phyloP scores from a whole-genome alignment of 2,329 filamentous ascomycete species.

The Colletotrichum costaricense region DNA sequence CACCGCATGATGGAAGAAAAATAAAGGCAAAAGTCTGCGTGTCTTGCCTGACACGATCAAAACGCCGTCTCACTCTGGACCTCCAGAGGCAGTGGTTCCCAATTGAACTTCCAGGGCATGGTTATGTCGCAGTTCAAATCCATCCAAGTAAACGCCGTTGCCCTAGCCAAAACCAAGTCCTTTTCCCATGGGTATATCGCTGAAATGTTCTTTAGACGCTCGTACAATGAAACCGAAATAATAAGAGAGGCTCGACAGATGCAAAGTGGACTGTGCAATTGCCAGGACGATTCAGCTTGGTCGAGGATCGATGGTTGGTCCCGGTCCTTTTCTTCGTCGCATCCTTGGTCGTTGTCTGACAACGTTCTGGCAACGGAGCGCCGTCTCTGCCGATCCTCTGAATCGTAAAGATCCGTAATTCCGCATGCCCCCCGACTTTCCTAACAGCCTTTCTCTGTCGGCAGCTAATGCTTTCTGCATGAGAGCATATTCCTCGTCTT shows the following conservation, averaged over 20 bases:
- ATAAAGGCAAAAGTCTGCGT: not conserved
- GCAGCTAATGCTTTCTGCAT: not conserved
- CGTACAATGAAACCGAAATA: not conserved
- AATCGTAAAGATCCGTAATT: slow-evolving; percentile 18
- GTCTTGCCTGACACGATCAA: not conserved
- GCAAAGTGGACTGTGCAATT: not conserved
- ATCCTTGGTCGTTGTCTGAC: slow-evolving; percentile 33
- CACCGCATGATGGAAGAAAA: not conserved
- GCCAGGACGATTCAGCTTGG: not conserved
- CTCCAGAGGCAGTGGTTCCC: not conserved
- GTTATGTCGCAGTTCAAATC: not conserved
- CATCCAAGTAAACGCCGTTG: slow-evolving; percentile 21
- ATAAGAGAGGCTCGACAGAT: not conserved
- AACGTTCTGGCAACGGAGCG: slow-evolving; percentile 27
- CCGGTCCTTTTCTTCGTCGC: slow-evolving; percentile 28
- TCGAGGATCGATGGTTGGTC: not conserved
- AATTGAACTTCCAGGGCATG: not conserved
- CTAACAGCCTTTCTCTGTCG: not conserved
- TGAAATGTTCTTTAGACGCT: not conserved
- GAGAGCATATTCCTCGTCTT: slow-evolving; percentile 5
- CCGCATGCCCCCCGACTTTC: not conserved
- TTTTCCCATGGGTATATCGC: slow-evolving; percentile 25
- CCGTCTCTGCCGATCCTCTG: slow-evolving; percentile 30
- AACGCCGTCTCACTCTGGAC: not conserved
- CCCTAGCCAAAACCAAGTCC: not conserved